A percentile compares a stretch with the other conserved stretches of the same genome.
Conservation (phyloP, 2,329 filamentous ascomycete species). For the Aspergillus awamori region DNA sequence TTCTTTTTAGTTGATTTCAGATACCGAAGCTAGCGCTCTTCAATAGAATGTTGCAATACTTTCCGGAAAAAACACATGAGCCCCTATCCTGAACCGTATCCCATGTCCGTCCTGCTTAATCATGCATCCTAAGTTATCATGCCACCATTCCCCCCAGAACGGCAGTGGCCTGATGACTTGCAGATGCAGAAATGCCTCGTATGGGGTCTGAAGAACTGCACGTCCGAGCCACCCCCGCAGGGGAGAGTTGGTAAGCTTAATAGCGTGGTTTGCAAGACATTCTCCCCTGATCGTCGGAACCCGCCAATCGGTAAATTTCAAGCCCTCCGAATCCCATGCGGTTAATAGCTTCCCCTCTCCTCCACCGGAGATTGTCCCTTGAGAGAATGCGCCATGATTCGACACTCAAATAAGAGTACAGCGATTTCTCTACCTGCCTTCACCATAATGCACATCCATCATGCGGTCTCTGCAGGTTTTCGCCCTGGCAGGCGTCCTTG, state of each 20-base stretch:
- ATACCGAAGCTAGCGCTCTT: no score
- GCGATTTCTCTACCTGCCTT: no score
- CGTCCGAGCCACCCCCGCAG: neutral
- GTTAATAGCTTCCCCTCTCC: neutral
- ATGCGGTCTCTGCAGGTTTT: neutral
- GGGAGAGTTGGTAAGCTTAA: neutral
- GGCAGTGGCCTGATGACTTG: neutral
- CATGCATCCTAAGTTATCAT: neutral
- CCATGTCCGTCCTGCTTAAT: neutral
- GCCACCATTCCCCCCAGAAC: no score
- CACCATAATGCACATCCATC: neutral
- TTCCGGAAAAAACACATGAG: no score
- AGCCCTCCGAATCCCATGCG: neutral
- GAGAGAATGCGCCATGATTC: no score
- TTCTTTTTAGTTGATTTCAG: no score
- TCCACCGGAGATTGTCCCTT: neutral
- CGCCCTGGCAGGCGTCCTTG: neutral
- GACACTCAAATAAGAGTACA: no score
- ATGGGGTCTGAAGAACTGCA: neutral
- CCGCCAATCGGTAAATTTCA: neutral
- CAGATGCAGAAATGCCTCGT: neutral
- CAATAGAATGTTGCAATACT: no score
- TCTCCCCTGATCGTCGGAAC: neutral
- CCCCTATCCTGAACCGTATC: no score
- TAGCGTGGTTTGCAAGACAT: neutral